Conservation (phyloP, 2,329 filamentous ascomycete genomes). For the Fusarium penzigii region DNA sequence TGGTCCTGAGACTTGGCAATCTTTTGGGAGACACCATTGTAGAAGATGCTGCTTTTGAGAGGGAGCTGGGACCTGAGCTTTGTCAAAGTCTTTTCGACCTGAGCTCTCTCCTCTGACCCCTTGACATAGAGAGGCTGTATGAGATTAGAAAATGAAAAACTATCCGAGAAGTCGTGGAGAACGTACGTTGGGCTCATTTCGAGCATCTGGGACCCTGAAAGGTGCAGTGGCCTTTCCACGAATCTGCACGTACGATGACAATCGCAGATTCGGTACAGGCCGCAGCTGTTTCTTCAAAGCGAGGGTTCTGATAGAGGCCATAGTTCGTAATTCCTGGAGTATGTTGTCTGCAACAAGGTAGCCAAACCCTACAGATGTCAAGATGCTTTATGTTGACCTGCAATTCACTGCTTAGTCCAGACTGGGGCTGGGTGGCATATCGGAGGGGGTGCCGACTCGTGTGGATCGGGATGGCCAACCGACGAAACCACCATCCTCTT, state of each 20-base stretch:
- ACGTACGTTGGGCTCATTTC: slow-evolving; percentile 37
- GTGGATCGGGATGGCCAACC: neutral
- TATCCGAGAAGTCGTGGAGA: neutral
- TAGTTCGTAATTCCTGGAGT: neutral
- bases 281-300: slow-evolving; percentile 22
- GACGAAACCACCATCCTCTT: neutral
- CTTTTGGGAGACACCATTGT: slow-evolving; percentile 31
- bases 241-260: slow-evolving; percentile 15
- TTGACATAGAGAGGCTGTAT: slow-evolving; percentile 32
- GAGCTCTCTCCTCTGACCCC: slow-evolving; percentile 31
- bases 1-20: slow-evolving; percentile 30
- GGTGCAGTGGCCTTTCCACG: slow-evolving; percentile 30
- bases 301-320: slow-evolving; percentile 13
- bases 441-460: neutral
- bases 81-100: slow-evolving; percentile 32
- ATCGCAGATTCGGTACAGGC: slow-evolving; percentile 14
- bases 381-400: neutral
- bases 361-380: neutral
- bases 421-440: neutral
- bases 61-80: slow-evolving; percentile 34
- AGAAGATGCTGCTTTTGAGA: slow-evolving; percentile 33
- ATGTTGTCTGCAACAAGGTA: neutral
- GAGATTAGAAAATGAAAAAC: neutral
- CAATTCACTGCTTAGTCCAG: neutral
- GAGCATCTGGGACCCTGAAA: slow-evolving; percentile 33